Conservation (phyloP, 2,329 filamentous ascomycete genomes). For the Pseudogymnoascus sp. region DNA sequence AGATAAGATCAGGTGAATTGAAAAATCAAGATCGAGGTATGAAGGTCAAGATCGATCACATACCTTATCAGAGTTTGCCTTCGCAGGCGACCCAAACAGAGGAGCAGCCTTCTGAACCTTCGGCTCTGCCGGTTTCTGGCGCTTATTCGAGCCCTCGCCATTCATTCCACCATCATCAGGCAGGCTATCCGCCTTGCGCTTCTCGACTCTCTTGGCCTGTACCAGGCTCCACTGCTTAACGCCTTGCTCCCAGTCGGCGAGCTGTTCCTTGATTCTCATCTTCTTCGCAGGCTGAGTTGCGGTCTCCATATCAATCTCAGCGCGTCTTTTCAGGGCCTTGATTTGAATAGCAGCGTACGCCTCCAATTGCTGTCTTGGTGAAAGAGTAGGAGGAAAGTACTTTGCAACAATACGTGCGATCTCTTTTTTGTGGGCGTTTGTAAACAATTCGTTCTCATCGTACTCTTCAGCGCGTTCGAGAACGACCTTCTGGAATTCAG, state of each 20-base stretch:
- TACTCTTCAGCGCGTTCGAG: not conserved
- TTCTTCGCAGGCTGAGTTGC: not conserved
- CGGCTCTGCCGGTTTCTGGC: conserved; percentile 12
- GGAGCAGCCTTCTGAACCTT: not conserved
- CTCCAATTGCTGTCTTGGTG: not conserved
- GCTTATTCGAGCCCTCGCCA: conserved; percentile 21
- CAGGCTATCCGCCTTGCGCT: conserved; percentile 18
- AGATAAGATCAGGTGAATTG: not conserved
- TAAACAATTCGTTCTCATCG: not conserved
- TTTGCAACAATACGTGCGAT: not conserved
- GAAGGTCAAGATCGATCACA: not conserved
- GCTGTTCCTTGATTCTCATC: not conserved
- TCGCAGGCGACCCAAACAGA: not conserved
- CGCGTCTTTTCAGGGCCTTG: not conserved
- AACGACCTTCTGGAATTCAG: not conserved
- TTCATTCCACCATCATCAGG: conserved; percentile 18
- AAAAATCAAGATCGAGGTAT: not conserved
- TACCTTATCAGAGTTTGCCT: not conserved
- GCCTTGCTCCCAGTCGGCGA: not conserved
- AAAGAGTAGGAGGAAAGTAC: not conserved
- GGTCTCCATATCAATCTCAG: not conserved
- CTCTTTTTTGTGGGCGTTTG: not conserved
- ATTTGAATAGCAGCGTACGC: not conserved
- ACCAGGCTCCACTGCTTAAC: not conserved
- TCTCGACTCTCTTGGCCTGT: conserved; percentile 10